These are phyloP conservation scores for Sporothrix sp. DNA, from an alignment of 2,329 filamentous ascomycete species.

Conservation along the genomic window DNA sequence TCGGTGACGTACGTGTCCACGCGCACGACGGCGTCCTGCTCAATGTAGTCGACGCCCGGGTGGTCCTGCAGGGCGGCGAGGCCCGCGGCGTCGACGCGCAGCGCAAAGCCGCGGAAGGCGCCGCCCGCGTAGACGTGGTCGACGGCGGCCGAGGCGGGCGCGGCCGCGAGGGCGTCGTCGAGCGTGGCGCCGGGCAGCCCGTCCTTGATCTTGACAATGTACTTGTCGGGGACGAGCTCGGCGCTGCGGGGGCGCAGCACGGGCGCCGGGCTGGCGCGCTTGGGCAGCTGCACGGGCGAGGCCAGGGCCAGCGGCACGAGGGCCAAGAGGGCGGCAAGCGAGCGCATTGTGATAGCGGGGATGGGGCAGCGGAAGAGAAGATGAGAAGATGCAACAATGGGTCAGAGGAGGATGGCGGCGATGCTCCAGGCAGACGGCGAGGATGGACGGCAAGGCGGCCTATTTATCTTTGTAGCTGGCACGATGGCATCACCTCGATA, in stretches of 20 bases:
- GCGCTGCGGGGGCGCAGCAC: slow-evolving; percentile 29
- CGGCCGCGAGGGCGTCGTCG: slow-evolving; percentile 19
- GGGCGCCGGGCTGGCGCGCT: slow-evolving; percentile 24
- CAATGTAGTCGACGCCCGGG: slow-evolving; percentile 25
- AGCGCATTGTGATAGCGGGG: slow-evolving; percentile 28
- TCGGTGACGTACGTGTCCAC: slow-evolving; percentile 23
- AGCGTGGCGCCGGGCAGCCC: slow-evolving; percentile 23
- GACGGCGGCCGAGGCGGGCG: slow-evolving; percentile 14
- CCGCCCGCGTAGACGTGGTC: slow-evolving; percentile 21
- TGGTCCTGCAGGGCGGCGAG: slow-evolving; percentile 20
- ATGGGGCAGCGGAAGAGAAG: background rate
- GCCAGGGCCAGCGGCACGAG: slow-evolving; percentile 29
- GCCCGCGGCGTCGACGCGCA: slow-evolving; percentile 17
- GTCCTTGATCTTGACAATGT: slow-evolving; percentile 36
- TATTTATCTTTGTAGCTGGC: no score
- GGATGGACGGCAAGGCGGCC: no score
- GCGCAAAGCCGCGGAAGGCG: slow-evolving; percentile 24
- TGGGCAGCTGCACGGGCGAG: slow-evolving; percentile 21
- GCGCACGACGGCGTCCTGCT: slow-evolving; percentile 23
- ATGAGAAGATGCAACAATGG: background rate
- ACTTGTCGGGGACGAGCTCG: slow-evolving; percentile 30
- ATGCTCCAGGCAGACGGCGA: no score
- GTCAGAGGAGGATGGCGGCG: no score
- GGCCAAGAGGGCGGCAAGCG: slow-evolving; percentile 27
- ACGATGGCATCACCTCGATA: no score